Evolutionary conservation across 805 yeast species (phyloP), one percentile per base, ranked within the genome.

Genomic region (Candida qinlingensis): DNA sequence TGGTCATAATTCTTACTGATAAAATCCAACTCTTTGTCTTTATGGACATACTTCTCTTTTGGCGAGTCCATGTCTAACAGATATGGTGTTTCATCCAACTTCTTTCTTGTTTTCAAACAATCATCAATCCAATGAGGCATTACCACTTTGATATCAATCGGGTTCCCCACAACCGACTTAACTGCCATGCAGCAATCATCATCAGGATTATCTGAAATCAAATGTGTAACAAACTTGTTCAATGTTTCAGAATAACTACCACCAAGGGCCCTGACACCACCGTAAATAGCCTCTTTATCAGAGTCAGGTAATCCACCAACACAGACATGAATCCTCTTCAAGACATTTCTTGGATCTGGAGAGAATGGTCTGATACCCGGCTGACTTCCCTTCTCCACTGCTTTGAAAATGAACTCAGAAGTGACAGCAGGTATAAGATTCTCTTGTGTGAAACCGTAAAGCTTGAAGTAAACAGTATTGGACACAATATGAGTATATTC

Each of bases 91-190:
- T 80, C 91, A 46, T 76, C 77, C 9, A 85, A 63, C 44, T 66
- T 72, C 41, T 71, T 62, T 29, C 80, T 72, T 37, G 73, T 61
- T 46, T 75, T 78, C 52, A 87, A 69, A 59, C 91, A 84, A 50
- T 79, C 85, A 45, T 83, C 82, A 11, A 91, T 65, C 97, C 96
- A 92, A 25, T 80, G 78, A 0, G 96, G 95, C 4, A 76, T 70
- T 4, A 91, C 94, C 12, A 83, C 74, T 43, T 76, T 72, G 35
- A 85, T 81, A 35, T 70, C 63, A 36, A 70, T 63, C 11, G 34
- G 34, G 34, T 31, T 31, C 5, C 62, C 62, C 1, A 67, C 68
- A 27, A 66, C 64, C 31, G 68, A 58, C 42, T 75, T 66, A 3
- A 72, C 69, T 1, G 87, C 88, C 28, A 77, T 71, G 37, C 80